These are phyloP conservation scores for Spathaspora sp. DNA, from an alignment of 805 yeast species.

Conservation along the genomic window DNA sequence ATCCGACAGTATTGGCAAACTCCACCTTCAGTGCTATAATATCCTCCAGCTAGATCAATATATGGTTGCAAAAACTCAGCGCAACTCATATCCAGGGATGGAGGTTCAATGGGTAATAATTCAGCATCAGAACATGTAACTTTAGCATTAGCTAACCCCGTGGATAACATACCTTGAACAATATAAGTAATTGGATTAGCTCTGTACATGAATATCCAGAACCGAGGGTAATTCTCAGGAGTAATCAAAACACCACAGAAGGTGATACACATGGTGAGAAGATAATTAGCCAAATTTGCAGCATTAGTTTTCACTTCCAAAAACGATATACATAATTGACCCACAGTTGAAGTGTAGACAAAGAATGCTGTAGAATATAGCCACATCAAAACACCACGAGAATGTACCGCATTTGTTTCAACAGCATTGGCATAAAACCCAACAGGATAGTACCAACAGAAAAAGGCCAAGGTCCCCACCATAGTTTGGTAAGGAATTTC, in stretches of 20 bases:
- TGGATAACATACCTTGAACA: conserved; percentile 47
- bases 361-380: conserved; percentile 18
- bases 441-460: conserved; percentile 61
- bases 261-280: conserved; percentile 27
- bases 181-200: conserved; percentile 64
- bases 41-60: conserved; percentile 20
- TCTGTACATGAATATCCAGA: conserved; percentile 74
- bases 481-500: conserved; percentile 46
- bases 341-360: conserved; percentile 22
- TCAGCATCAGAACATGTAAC: conserved; percentile 31
- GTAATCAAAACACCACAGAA: conserved; percentile 35
- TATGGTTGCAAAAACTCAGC: conserved; percentile 23
- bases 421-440: conserved; percentile 47
- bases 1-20: conserved; percentile 60
- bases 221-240: conserved; percentile 25
- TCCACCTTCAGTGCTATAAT: conserved; percentile 4
- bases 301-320: conserved; percentile 28
- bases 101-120: conserved; percentile 16
- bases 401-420: conserved; percentile 31
- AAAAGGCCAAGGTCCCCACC: conserved; percentile 37
- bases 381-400: conserved; percentile 38
- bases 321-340: conserved; percentile 25
- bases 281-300: conserved; percentile 22
- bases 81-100: conserved; percentile 23
- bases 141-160: conserved; percentile 23